Percentiles rank a stretch among this genome's conserved stretches.
phyloP scores from a whole-genome alignment of 805 yeast species.

The baker's yeast (Saccharomyces cerevisiae) region DNA sequence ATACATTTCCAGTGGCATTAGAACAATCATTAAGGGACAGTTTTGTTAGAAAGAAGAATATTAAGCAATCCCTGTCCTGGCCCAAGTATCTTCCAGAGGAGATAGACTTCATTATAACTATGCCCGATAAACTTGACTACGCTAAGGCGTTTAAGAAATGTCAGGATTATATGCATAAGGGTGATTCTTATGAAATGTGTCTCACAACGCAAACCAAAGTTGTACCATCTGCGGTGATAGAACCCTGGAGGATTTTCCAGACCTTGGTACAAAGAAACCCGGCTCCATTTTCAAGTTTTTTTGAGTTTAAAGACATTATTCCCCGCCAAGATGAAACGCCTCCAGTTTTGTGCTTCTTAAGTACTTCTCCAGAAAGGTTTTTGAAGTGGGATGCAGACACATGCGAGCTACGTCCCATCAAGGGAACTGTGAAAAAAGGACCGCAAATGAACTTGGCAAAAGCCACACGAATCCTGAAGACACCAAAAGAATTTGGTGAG shows the following conservation, averaged over 20 bases:
- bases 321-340: conserved; percentile 42
- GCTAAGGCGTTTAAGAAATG: conserved; percentile 48
- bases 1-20: conserved; percentile 28
- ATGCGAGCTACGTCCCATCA: conserved; percentile 87
- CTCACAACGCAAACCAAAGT: conserved; percentile 69
- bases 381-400: conserved; percentile 58
- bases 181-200: conserved; percentile 92
- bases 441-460: conserved; percentile 42
- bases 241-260: conserved; percentile 77
- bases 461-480: conserved; percentile 59
- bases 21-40: neutral
- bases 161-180: conserved; percentile 59
- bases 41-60: conserved; percentile 1
- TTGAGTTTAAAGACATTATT: conserved; percentile 43
- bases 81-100: conserved; percentile 14
- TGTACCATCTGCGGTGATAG: conserved; percentile 38
- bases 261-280: conserved; percentile 68
- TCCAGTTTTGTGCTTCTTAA: conserved; percentile 42
- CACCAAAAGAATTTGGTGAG: conserved; percentile 92
- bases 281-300: conserved; percentile 81
- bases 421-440: conserved; percentile 82
- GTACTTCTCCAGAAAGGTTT: conserved; percentile 94
- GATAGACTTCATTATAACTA: conserved; percentile 27
- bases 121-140: conserved; percentile 52
- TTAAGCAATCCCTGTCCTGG: conserved; percentile 3